phyloP scores from a whole-genome alignment of 306 rosid genomes.

The Senna tora region DNA sequence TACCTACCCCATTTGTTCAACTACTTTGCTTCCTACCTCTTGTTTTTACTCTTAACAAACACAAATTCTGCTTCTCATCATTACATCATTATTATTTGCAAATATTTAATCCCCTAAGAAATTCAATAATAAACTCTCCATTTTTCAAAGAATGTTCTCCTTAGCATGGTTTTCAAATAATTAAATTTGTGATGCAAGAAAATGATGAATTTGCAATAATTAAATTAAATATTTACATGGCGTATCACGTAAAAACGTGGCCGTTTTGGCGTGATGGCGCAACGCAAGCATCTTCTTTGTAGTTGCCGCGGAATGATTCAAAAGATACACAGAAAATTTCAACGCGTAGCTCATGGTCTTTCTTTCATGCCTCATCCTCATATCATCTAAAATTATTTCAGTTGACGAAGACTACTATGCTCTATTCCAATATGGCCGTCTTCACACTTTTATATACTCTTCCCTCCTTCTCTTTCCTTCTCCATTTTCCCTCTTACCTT shows the following conservation, averaged over 20 bases:
- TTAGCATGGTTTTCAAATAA: not conserved
- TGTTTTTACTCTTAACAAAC: no score
- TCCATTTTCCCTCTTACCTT: no score
- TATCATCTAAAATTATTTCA: no score
- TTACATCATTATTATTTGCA: not conserved
- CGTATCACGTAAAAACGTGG: no score
- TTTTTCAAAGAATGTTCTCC: conserved; percentile 7
- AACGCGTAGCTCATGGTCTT: conserved; percentile 16
- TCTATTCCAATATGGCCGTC: not conserved
- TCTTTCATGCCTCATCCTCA: no score
- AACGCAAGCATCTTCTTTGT: not conserved
- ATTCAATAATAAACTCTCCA: no score
- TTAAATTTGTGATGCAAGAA: no score
- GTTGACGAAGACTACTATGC: conserved; percentile 14
- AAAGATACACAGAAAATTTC: conserved; percentile 20
- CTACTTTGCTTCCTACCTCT: not conserved
- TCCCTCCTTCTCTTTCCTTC: not conserved
- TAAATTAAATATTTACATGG: no score
- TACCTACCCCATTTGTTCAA: not conserved
- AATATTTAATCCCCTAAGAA: no score
- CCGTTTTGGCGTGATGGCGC: not conserved
- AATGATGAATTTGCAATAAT: no score
- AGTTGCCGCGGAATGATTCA: conserved; percentile 11
- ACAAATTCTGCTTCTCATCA: not conserved
- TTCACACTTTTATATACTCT: not conserved